Percentiles rank a stretch among this genome's conserved stretches.
Evolutionary conservation across 2,329 filamentous ascomycete genomes (phyloP).

Genomic region (Fusarium mexicanum): DNA sequence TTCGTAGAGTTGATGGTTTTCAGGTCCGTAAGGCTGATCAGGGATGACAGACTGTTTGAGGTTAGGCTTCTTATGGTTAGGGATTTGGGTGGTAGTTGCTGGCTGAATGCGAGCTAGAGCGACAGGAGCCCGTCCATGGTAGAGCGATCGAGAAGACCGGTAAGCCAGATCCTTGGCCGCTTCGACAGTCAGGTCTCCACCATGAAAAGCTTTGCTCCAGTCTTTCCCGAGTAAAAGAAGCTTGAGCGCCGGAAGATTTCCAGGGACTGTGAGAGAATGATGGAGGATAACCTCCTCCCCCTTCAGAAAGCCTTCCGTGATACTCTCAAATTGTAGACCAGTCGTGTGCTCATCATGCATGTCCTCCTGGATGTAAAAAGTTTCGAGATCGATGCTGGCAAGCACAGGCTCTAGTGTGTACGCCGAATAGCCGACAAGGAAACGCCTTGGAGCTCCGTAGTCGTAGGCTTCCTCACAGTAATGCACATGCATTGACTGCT

Average conservation of each 20-base stretch:
- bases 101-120: not conserved
- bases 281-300: not conserved
- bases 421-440: not conserved
- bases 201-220: not conserved
- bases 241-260: not conserved
- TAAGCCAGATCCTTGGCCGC: not conserved
- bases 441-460: not conserved
- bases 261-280: not conserved
- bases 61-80: not conserved
- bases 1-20: not conserved
- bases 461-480: not conserved
- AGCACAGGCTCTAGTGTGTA: not conserved
- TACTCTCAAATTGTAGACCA: not conserved
- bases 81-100: too few relatives aligned
- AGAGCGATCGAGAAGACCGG: not conserved
- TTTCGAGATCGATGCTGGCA: not conserved
- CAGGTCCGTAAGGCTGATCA: not conserved
- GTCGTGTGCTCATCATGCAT: not conserved
- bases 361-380: not conserved
- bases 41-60: not conserved
- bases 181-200: not conserved
- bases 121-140: not conserved
- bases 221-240: fast-evolving
- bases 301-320: not conserved
- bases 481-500: not conserved